Base-by-base conservation (phyloP, 495 filamentous ascomycete species). In the Penicillium paradoxum region DNA sequence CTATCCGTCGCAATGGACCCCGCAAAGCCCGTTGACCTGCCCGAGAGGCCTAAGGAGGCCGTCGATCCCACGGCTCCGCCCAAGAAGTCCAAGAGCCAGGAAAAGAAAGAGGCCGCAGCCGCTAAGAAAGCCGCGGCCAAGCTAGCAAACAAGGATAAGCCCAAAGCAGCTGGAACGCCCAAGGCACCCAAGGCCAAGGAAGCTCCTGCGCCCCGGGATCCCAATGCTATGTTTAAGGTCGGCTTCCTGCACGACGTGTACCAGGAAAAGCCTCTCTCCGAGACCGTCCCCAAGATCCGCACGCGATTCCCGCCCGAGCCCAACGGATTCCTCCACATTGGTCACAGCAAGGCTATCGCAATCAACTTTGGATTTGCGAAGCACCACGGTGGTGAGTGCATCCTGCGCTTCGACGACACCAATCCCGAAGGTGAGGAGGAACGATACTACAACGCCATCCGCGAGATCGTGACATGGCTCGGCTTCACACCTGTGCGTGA, bases 331-430 rank as follows among this genome's bases (percentile, higher is more conserved):
- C 80, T 95, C 13, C 91, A 95, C 62, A 89, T 96, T 63, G 91
- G 91, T 17, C 93, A 97, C 66, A 84, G 84, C 57, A 97, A 97
- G 73, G 93, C 93, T n/a, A 97, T 98, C 69, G 83, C 89, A 0
- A 81, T 97, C 61, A 98, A 97, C 72, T 97, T 97, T 66, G 95
- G 93, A 0, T 97, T 96, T 71, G 93, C 93, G 10, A 83, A 81
- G 58, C 83, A 86, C 62, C 86, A 96, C 67, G 85, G 86, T 11
- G 95, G 95, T 47, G 74, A 87, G 49, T 87, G 81, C 69, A 80
- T 82, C 29, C 67, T 84, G 54, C 71, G 85, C 48, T 89, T 85
- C 62, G 87, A 91, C 66, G 89, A 95, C 57, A 92, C 89, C 10
- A 95, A 95, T 65, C 89, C 89, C 1, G 86, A 89, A 53, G 84